Evolutionary conservation across 768 basidiomycete species (phyloP), one percentile per base, ranked within the genome.

Genomic region (Rhizopogon sp.): DNA sequence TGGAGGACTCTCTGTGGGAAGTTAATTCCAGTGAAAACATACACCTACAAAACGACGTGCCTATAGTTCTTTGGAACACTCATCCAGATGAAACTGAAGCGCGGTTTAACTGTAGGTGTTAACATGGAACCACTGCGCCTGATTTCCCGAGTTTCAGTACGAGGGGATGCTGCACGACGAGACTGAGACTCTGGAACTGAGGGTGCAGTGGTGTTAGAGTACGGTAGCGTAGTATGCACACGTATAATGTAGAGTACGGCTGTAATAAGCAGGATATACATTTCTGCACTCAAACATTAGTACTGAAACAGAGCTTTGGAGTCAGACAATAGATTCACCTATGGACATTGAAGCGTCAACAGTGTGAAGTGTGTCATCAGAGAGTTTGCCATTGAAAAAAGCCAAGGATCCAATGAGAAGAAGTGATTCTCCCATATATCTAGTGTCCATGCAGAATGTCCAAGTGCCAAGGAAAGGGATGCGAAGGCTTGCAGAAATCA

Each of bases 31-130:
- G 52, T 9, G 37, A 41, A 41, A 16, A 51, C 1, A 51, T 13
- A 29, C 31, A 29, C n/a, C 29, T 43, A 37, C 33, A 42, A 49
- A 40, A 63, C 73, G 41, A 87, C 89, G 22, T 37, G 47, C 47
- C 90, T 78, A 65, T 90, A 93, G 64, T 93, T 91, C 69, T 91
- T 90, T 0, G 88, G 87, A 5, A 91, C 89, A 14, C 90, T 88
- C 91, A 93, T 93, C 90, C 90, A 93, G 25, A 93, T 79, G 64
- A 84, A 88, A 35, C 85, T 84, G 54, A 84, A 82, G 62, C 82
- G 79, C 22, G 73, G 72, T 70, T 78, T 82, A 56, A 71, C 72
- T 50, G 61, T 60, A 29, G 62, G 56, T 31, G 62, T 52, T 28
- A 67, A 65, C 50, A 57, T 43, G 51, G 65, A 56, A 17, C 65